Evolutionary conservation across 345 rosid genomes (phyloP).

Genomic region (Carallia pectinifolia): DNA sequence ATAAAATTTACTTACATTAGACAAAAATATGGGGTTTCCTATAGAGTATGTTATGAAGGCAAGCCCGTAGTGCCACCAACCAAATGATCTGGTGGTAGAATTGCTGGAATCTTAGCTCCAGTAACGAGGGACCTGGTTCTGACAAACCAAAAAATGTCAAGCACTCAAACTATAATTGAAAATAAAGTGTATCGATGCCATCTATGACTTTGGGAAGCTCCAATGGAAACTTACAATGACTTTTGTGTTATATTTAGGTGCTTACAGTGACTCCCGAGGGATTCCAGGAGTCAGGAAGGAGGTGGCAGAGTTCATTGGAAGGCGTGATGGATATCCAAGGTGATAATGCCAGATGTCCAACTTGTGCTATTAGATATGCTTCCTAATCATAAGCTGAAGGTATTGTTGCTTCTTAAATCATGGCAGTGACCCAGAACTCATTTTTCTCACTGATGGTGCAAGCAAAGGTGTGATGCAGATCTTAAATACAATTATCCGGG

Average conservation of each 20-base stretch:
- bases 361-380: constrained; percentile 8
- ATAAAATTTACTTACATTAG: background rate
- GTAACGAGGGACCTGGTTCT: too few species aligned
- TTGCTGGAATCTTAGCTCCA: too few species aligned
- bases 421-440: constrained; percentile 88
- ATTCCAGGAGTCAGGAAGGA: constrained; percentile 86
- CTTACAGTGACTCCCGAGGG: constrained; percentile 98
- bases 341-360: constrained; percentile 31
- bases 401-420: constrained; percentile 24
- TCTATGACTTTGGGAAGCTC: background rate
- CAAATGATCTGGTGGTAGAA: too few species aligned
- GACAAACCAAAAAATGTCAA: too few species aligned
- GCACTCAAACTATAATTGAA: too few species aligned
- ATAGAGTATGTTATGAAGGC: background rate
- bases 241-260: constrained; percentile 48
- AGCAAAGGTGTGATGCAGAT: constrained; percentile 99
- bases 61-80: too few species aligned
- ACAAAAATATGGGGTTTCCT: background rate
- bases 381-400: constrained; percentile 25
- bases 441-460: constrained; percentile 97
- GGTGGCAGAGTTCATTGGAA: constrained; percentile 85
- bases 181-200: background rate
- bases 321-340: constrained; percentile 99
- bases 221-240: background rate
- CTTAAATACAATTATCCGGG: constrained; percentile 80